These are phyloP conservation scores for Colletotrichum paranaense DNA, from an alignment of 2,329 filamentous ascomycete species.

Conservation along the genomic window DNA sequence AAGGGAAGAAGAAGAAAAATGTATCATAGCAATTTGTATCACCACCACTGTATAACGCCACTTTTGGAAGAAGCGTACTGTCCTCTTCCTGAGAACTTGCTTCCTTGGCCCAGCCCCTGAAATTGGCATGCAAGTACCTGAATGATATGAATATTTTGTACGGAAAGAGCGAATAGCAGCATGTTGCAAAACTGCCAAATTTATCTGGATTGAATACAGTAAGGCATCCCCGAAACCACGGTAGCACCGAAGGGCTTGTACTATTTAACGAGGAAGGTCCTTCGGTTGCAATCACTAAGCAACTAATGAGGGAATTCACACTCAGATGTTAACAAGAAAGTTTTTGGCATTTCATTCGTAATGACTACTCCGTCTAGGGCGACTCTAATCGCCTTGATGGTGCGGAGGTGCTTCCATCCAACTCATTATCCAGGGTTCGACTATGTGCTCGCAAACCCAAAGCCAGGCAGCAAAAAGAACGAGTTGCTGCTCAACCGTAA, in stretches of 20 bases:
- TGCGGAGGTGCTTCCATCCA: background rate
- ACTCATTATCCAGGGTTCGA: background rate
- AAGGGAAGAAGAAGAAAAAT: background rate
- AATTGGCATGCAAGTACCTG: too few relatives aligned
- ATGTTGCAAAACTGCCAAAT: too few relatives aligned
- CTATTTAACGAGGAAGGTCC: too few relatives aligned
- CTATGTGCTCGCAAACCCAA: background rate
- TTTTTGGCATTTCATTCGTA: background rate
- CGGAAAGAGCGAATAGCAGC: too few relatives aligned
- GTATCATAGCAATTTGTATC: conserved; percentile 2
- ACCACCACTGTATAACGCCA: conserved; percentile 11
- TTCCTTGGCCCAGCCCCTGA: too few relatives aligned
- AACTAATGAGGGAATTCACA: background rate
- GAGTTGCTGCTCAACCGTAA: too few relatives aligned
- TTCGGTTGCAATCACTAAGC: background rate
- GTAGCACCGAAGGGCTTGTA: too few relatives aligned
- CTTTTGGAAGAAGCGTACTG: background rate
- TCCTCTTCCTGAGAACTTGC: too few relatives aligned
- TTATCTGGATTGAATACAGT: too few relatives aligned
- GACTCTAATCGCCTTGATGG: background rate
- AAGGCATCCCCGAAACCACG: too few relatives aligned
- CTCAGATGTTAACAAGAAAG: background rate
- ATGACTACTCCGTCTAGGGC: background rate
- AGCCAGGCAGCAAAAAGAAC: background rate
- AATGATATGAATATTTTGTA: too few relatives aligned